Conservation (phyloP, 2,329 filamentous ascomycete genomes). For the Scopulariopsis brevicaulis region DNA sequence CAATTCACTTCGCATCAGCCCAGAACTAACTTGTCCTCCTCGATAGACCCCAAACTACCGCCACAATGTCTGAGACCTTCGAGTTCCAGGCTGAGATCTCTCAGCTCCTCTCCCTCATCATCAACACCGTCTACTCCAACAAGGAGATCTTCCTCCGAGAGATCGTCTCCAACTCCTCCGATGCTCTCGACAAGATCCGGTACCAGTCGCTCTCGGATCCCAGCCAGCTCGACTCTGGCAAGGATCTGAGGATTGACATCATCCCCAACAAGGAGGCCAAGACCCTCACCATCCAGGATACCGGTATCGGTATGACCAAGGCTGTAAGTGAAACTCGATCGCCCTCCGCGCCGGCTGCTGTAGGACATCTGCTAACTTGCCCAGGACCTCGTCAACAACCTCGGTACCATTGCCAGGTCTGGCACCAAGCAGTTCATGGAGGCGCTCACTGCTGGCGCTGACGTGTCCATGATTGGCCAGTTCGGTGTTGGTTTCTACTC, state of each 20-base stretch:
- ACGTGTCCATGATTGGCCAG: constrained; percentile 99
- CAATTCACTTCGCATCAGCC: background rate
- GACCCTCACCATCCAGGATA: constrained; percentile 94
- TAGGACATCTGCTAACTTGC: constrained; percentile 21
- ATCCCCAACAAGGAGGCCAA: constrained; percentile 96
- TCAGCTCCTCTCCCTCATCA: constrained; percentile 98
- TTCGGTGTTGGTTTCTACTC: constrained; percentile 99
- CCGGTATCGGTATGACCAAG: constrained; percentile 99
- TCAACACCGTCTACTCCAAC: constrained; percentile 99
- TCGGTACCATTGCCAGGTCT: constrained; percentile 97
- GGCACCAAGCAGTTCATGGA: constrained; percentile 99
- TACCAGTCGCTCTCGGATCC: constrained; percentile 97
- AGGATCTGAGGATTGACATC: constrained; percentile 98
- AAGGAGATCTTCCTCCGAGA: constrained; percentile 99
- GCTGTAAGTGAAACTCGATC: constrained; percentile 55
- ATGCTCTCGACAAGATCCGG: constrained; percentile 99
- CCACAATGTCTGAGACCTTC: constrained; percentile 66
- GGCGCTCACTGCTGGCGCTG: constrained; percentile 92
- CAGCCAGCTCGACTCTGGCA: constrained; percentile 91
- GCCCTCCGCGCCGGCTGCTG: background rate
- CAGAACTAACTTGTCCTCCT: background rate
- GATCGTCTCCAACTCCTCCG: constrained; percentile 94
- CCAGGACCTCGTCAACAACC: constrained; percentile 97
- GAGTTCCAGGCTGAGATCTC: constrained; percentile 99
- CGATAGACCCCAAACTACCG: constrained; percentile 6